Evolutionary conservation across 192 early-diverging fungal genomes (phyloP).

Genomic region (Dissophora ornata): DNA sequence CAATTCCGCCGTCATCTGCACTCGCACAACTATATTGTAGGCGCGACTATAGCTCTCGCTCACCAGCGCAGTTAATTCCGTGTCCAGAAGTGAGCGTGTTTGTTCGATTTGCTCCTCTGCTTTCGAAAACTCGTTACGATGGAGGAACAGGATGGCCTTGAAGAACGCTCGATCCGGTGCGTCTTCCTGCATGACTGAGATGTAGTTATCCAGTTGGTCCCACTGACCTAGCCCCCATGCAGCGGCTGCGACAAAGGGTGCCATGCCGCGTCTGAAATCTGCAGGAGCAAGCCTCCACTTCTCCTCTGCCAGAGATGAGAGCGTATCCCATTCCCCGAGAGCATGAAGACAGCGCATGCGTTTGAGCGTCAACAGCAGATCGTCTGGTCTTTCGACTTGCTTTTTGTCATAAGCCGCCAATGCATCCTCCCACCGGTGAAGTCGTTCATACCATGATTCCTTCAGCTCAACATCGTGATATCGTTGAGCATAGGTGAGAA

Average conservation of each 20-base stretch:
- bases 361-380: conserved; percentile 77
- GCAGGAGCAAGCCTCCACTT: conserved; percentile 73
- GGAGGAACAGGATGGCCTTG: conserved; percentile 82
- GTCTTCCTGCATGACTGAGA: conserved; percentile 76
- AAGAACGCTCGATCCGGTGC: conserved; percentile 88
- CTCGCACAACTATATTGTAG: conserved; percentile 87
- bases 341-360: conserved; percentile 94
- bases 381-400: conserved; percentile 78
- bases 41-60: conserved; percentile 95
- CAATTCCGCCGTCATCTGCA: conserved; percentile 97
- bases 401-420: conserved; percentile 82
- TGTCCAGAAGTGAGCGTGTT: conserved; percentile 84
- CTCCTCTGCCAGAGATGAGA: conserved; percentile 83
- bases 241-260: conserved; percentile 88
- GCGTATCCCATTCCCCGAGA: conserved; percentile 91
- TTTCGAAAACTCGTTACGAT: conserved; percentile 76
- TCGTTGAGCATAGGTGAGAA: conserved; percentile 89
- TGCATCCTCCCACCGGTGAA: conserved; percentile 95
- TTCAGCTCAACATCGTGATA: conserved; percentile 83
- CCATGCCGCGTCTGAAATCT: conserved; percentile 78
- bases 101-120: conserved; percentile 80
- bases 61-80: conserved; percentile 85
- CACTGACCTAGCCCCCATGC: conserved; percentile 93
- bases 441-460: conserved; percentile 92
- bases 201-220: conserved; percentile 90